A percentile compares a stretch with the other conserved stretches of the same genome.
Evolutionary conservation across 2,329 filamentous ascomycete species (phyloP).

Genomic region (Zymoseptoria ardabiliae): DNA sequence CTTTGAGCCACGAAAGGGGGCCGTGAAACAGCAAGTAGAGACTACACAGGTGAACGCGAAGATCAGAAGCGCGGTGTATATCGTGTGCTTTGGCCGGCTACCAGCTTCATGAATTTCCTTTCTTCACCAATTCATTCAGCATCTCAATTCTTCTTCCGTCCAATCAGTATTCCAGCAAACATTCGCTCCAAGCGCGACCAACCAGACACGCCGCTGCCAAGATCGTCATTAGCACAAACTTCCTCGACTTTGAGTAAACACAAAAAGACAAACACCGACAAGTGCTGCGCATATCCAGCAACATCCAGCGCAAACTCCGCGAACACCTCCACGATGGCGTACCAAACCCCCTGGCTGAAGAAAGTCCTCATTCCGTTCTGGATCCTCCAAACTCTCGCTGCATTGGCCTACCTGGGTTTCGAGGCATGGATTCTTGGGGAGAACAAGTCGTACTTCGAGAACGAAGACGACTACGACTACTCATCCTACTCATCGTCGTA

Average conservation of each 20-base stretch:
- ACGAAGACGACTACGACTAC: slow-evolving; percentile 2
- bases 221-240: too few species aligned
- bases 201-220: too few species aligned
- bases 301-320: background rate
- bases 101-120: background rate
- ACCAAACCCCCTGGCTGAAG: slow-evolving; percentile 23
- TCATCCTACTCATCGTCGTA: background rate
- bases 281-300: too few species aligned
- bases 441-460: background rate
- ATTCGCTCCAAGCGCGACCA: too few species aligned
- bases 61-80: background rate
- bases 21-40: background rate
- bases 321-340: slow-evolving; percentile 7
- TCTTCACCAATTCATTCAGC: too few species aligned
- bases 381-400: slow-evolving; percentile 17
- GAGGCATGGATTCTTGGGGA: background rate
- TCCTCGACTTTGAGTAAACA: background rate
- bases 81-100: background rate
- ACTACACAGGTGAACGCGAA: background rate
- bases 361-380: slow-evolving; percentile 25
- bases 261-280: too few species aligned
- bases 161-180: too few species aligned
- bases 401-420: slow-evolving; percentile 6
- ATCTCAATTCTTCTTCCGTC: too few species aligned
- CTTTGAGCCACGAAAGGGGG: background rate